Base-by-base conservation (phyloP, 352 stramenopile species). In the Pythium aphanidermatum region DNA sequence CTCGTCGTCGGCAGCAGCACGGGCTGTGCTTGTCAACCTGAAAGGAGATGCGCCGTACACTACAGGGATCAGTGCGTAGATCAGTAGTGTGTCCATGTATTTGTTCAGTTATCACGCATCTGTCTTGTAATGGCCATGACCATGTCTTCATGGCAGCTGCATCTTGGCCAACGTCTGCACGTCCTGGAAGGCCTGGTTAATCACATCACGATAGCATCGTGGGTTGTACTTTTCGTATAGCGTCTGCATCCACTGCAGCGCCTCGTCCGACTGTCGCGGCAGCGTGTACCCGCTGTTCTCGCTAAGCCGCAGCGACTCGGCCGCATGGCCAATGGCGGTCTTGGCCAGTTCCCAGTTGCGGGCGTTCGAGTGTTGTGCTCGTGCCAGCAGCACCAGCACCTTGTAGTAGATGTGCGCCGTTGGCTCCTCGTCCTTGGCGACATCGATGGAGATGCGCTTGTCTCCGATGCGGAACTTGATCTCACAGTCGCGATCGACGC, bases 141-240 rank as follows among this genome's bases (percentile, higher is more conserved):
- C 9, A 9, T 9, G 9, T 13, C 9, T 9, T 33, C 9, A 9
- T 33, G 20, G 26, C 5, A 11, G 14, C 24, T 28, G 37, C 55
- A 70, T 65, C 45, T 83, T 79, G 48, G 51, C 30, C 19, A 26
- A 25, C 5, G 48, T 40, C 14, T 66, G 64, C 2, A 82, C 61
- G 8, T 65, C 61, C 5, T 66, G 45, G n/a, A 85, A 63, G 16
- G 70, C 70, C 13, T 46, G 25, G 19, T 54, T 46, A 27, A 85
- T 78, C 14, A 81, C 68, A 2, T 80, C 70, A n/a, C 68, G 68
- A 55, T 82, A 85, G 51, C 58, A 72, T 14, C 55, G 59, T 1
- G 69, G 73, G 46, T 85, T 70, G 8, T 59, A 72, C 24, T 55
- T 55, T 25, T 65, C 47, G 54, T 80, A 85, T 17, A 63, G 36